These are phyloP conservation scores for Agaricus sinodeliciosus DNA, from an alignment of 768 basidiomycete genomes.

Conservation along the genomic window DNA sequence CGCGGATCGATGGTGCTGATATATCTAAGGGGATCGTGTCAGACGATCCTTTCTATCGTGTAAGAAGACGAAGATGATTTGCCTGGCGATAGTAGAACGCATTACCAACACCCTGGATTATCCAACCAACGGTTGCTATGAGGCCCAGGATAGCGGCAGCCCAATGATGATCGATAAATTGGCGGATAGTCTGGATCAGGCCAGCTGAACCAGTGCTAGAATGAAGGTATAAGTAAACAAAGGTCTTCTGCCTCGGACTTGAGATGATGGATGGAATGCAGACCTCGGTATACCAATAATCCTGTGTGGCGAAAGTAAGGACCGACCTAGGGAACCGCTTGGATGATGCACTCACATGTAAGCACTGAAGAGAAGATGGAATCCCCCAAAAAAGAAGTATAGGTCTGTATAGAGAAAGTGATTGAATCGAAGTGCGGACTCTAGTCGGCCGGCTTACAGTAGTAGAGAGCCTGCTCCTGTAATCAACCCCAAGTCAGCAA, in stretches of 20 bases:
- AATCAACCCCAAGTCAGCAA: conserved; percentile 16
- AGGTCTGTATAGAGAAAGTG: conserved; percentile 51
- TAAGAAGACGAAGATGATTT: conserved; percentile 16
- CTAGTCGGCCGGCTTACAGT: conserved; percentile 52
- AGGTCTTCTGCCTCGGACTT: conserved; percentile 29
- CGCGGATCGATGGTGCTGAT: conserved; percentile 55
- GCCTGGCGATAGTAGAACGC: conserved; percentile 78
- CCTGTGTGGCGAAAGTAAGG: conserved; percentile 43
- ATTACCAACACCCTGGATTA: conserved; percentile 76
- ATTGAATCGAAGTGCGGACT: conserved; percentile 21
- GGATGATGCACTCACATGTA: conserved; percentile 64
- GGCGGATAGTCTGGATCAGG: conserved; percentile 85
- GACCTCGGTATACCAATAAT: conserved; percentile 90
- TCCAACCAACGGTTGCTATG: conserved; percentile 84
- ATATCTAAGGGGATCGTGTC: conserved; percentile 19
- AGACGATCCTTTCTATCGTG: background rate
- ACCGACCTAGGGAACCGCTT: conserved; percentile 19
- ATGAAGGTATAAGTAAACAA: conserved; percentile 15
- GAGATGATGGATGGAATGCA: conserved; percentile 11
- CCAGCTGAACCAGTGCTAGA: conserved; percentile 89
- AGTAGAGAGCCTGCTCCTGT: conserved; percentile 91
- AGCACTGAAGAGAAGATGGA: conserved; percentile 86
- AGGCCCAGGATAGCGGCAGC: conserved; percentile 77
- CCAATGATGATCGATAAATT: conserved; percentile 66
- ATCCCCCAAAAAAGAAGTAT: conserved; percentile 95